Percentiles rank a stretch among this genome's conserved stretches.
Evolutionary conservation across 495 filamentous ascomycete species (phyloP).

Genomic region (Hypoxylon fragiforme): DNA sequence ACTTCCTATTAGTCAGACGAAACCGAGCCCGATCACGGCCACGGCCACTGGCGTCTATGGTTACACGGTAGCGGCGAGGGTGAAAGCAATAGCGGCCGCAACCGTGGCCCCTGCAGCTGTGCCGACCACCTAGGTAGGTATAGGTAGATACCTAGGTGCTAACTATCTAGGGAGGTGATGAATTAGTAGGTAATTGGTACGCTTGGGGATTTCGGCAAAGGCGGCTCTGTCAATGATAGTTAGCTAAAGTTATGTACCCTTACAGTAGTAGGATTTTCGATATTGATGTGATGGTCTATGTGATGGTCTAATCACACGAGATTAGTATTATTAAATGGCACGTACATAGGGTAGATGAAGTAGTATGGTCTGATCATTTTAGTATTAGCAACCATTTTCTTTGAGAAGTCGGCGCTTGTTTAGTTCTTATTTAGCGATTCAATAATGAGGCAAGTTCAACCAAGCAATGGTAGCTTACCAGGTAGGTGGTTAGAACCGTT

Average conservation of each 20-base stretch:
- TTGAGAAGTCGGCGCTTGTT: background rate
- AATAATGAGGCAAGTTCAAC: slow-evolving; percentile 7
- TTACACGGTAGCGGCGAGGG: slow-evolving; percentile 11
- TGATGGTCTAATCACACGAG: background rate
- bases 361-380: background rate
- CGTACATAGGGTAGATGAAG: background rate
- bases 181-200: too few relatives aligned
- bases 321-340: too few relatives aligned
- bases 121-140: too few relatives aligned
- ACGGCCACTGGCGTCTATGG: slow-evolving; percentile 27
- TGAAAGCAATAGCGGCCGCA: slow-evolving; percentile 1
- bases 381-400: too few relatives aligned
- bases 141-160: too few relatives aligned
- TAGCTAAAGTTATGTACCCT: too few relatives aligned
- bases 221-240: slow-evolving; percentile 8
- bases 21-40: slow-evolving; percentile 27
- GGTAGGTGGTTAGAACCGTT: too few relatives aligned
- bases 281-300: too few relatives aligned
- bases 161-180: too few relatives aligned
- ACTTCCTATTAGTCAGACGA: slow-evolving; percentile 29
- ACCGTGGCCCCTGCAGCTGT: slow-evolving; percentile 6
- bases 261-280: too few relatives aligned
- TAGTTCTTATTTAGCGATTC: background rate
- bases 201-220: slow-evolving; percentile 13
- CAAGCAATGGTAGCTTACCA: slow-evolving; percentile 2